These are phyloP conservation scores for Diversispora epigaea DNA, from an alignment of 192 early-diverging fungal genomes.

Conservation along the genomic window DNA sequence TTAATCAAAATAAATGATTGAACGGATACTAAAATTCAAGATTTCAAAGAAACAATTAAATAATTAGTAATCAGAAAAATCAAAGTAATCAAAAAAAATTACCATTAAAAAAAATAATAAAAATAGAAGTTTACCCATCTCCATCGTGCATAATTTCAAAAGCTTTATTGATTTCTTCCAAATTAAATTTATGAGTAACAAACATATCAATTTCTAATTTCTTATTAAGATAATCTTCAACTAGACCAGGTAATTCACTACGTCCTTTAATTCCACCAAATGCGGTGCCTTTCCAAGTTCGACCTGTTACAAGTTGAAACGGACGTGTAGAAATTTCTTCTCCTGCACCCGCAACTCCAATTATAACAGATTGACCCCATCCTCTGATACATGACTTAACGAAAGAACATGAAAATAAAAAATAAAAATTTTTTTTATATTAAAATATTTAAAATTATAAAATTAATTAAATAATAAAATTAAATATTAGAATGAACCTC, in stretches of 20 bases:
- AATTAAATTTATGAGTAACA: constrained; percentile 77
- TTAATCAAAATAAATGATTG: too few species aligned
- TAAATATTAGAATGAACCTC: constrained; percentile 57
- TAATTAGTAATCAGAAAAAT: background rate
- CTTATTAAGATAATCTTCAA: constrained; percentile 81
- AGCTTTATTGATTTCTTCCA: constrained; percentile 90
- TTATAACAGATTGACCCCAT: constrained; percentile 89
- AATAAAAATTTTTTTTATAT: background rate
- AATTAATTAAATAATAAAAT: background rate
- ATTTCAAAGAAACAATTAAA: too few species aligned
- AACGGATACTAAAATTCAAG: too few species aligned
- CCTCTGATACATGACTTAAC: constrained; percentile 72
- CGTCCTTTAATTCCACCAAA: constrained; percentile 98
- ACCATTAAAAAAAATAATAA: background rate
- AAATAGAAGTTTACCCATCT: constrained; percentile 46
- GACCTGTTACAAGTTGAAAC: constrained; percentile 95
- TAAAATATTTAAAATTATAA: background rate
- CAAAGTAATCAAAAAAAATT: background rate
- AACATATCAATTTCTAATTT: constrained; percentile 91
- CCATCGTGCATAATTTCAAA: constrained; percentile 88
- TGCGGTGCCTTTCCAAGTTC: constrained; percentile 94
- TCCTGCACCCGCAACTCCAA: constrained; percentile 90
- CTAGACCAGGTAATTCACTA: constrained; percentile 81
- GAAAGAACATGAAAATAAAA: background rate
- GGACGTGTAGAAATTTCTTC: constrained; percentile 93